Evolutionary conservation across 345 rosid species (phyloP).

Genomic region (Gossypium bickii): DNA sequence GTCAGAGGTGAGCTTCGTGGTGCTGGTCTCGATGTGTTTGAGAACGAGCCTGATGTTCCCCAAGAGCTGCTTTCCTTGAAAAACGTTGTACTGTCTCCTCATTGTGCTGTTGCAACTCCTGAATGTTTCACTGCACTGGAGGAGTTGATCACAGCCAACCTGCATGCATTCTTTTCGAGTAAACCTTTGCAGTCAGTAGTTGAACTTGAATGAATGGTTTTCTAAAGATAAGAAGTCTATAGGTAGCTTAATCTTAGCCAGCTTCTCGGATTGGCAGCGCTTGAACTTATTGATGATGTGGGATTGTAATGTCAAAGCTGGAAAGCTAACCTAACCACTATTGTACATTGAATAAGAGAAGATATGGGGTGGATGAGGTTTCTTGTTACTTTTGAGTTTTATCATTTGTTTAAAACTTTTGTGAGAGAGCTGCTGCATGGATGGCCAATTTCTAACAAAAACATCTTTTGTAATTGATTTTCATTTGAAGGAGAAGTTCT

Average conservation of each 20-base stretch:
- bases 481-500: conserved; percentile 82
- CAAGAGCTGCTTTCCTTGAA: conserved; percentile 21
- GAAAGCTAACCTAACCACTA: no score
- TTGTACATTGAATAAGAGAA: no score
- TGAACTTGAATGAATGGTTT: background rate
- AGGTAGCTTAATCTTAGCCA: no score
- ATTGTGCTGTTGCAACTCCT: conserved; percentile 31
- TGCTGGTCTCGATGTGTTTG: conserved; percentile 42
- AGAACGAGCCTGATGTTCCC: conserved; percentile 36
- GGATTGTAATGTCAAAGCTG: no score
- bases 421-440: no score
- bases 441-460: no score
- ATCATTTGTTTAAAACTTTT: background rate
- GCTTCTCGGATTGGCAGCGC: no score
- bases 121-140: conserved; percentile 25
- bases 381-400: no score
- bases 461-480: conserved; percentile 51
- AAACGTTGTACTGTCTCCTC: conserved; percentile 37
- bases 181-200: conserved; percentile 18
- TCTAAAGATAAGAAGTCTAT: no score
- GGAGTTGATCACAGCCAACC: conserved; percentile 26
- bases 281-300: no score
- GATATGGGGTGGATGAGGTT: no score
- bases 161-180: conserved; percentile 32
- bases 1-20: conserved; percentile 33